These are phyloP conservation scores for Durio zibethinus DNA, from an alignment of 345 rosid species.

Conservation along the genomic window DNA sequence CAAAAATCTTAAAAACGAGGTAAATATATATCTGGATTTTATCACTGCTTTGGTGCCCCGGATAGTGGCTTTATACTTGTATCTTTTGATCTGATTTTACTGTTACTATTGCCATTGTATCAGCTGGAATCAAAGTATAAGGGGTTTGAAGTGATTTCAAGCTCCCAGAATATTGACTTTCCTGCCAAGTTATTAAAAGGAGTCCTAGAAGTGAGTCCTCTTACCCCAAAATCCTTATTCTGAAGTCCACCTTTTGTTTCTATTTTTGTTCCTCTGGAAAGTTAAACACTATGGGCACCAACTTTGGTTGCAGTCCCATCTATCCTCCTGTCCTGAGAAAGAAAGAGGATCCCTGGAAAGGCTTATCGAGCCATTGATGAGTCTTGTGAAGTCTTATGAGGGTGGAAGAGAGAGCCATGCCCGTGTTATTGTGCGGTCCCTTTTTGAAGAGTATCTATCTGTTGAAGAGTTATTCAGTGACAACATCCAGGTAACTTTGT, in stretches of 20 bases:
- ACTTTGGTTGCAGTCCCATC: constrained; percentile 57
- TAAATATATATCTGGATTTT: constrained; percentile 24
- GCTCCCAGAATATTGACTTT: constrained; percentile 66
- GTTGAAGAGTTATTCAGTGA: constrained; percentile 96
- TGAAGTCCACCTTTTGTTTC: constrained; percentile 5
- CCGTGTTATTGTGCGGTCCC: constrained; percentile 85
- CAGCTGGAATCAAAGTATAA: constrained; percentile 87
- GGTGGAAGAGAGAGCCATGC: constrained; percentile 99
- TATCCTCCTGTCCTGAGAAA: constrained; percentile 68
- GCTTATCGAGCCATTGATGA: constrained; percentile 93
- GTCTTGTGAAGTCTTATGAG: constrained; percentile 92
- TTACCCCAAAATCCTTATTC: constrained; percentile 14
- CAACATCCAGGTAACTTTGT: constrained; percentile 66
- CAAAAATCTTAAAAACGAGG: constrained; percentile 79
- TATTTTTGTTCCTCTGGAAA: constrained; percentile 10
- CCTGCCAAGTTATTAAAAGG: constrained; percentile 82
- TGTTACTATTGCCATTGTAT: constrained; percentile 20
- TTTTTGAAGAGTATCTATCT: constrained; percentile 91
- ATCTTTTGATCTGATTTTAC: constrained; percentile 19
- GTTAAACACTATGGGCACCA: constrained; percentile 1
- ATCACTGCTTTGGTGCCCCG: constrained; percentile 11
- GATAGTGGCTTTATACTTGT: constrained; percentile 15
- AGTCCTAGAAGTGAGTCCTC: constrained; percentile 69
- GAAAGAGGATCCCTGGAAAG: constrained; percentile 90
- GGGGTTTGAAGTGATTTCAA: constrained; percentile 58